A percentile compares a stretch with the other conserved stretches of the same genome.
Conservation (phyloP, 2,329 filamentous ascomycete genomes). For the Cordyceps cicadae region DNA sequence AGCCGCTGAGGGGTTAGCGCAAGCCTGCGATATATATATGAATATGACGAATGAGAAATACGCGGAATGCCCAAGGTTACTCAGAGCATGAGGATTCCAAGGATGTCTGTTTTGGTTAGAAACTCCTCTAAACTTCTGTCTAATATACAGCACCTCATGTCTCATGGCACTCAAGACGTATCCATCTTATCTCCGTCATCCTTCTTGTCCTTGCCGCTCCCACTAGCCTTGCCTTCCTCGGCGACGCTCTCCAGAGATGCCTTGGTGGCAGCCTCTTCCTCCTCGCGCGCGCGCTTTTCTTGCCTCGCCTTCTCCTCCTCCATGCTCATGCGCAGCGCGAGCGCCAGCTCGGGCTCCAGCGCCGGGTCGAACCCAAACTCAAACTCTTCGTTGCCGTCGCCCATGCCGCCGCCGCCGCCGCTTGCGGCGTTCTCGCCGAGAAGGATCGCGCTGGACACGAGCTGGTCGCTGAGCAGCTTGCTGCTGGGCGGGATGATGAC, state of each 20-base stretch:
- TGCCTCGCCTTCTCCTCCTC: constrained; percentile 94
- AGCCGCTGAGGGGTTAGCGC: constrained; percentile 34
- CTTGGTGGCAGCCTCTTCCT: constrained; percentile 65
- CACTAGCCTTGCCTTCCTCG: constrained; percentile 63
- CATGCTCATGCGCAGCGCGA: constrained; percentile 94
- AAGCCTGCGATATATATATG: not conserved
- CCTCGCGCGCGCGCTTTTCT: constrained; percentile 73
- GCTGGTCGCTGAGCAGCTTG: constrained; percentile 85
- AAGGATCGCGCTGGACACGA: constrained; percentile 82
- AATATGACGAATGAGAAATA: not conserved
- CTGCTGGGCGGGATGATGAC: constrained; percentile 85
- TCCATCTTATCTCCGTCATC: constrained; percentile 74
- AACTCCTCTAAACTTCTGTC: constrained; percentile 22
- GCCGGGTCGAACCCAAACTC: constrained; percentile 82
- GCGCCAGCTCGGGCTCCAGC: constrained; percentile 84
- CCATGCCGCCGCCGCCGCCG: constrained; percentile 48
- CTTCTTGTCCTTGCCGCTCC: constrained; percentile 37
- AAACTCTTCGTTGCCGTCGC: constrained; percentile 55
- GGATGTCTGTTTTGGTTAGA: not conserved
- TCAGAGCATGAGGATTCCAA: not conserved
- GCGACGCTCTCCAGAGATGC: constrained; percentile 72
- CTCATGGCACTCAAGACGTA: constrained; percentile 56
- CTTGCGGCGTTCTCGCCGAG: constrained; percentile 64
- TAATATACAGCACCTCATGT: constrained; percentile 29
- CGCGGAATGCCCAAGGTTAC: not conserved